These are phyloP conservation scores for Xylaria sp. DNA, from an alignment of 2,329 filamentous ascomycete species.

Conservation along the genomic window DNA sequence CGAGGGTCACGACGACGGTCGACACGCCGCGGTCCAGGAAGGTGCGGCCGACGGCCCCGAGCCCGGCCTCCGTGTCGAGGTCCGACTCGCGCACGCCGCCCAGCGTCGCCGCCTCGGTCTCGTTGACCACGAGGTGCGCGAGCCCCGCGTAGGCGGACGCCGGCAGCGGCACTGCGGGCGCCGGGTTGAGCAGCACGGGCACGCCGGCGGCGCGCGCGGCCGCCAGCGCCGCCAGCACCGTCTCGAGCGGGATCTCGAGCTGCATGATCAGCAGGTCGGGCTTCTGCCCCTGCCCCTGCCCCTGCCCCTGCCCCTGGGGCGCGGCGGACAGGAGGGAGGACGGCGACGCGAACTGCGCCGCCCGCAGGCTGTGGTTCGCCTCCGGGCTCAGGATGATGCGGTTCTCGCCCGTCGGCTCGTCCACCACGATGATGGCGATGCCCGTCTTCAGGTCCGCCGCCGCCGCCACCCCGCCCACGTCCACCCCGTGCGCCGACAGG, in stretches of 20 bases:
- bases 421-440: constrained; percentile 75
- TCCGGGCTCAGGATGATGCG: constrained; percentile 74
- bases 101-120: constrained; percentile 82
- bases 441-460: constrained; percentile 60
- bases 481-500: constrained; percentile 64
- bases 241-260: constrained; percentile 72
- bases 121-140: constrained; percentile 84
- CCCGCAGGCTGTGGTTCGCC: constrained; percentile 61
- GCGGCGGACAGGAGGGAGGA: constrained; percentile 28
- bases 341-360: constrained; percentile 40
- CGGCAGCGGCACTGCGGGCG: constrained; percentile 72
- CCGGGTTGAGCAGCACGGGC: constrained; percentile 81
- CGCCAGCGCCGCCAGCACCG: constrained; percentile 63
- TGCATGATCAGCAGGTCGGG: constrained; percentile 74
- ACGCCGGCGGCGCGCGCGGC: constrained; percentile 52
- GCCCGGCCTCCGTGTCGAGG: constrained; percentile 49
- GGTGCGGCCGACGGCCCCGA: constrained; percentile 52
- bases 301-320: too few species aligned
- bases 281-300: too few species aligned
- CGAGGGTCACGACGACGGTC: constrained; percentile 83
- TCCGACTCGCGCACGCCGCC: constrained; percentile 56
- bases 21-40: constrained; percentile 73
- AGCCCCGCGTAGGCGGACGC: constrained; percentile 67
- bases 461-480: constrained; percentile 54
- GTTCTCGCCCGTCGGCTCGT: constrained; percentile 73